phyloP scores from a whole-genome alignment of 2,329 filamentous ascomycete species.

The Ceratocystis cubensis region DNA sequence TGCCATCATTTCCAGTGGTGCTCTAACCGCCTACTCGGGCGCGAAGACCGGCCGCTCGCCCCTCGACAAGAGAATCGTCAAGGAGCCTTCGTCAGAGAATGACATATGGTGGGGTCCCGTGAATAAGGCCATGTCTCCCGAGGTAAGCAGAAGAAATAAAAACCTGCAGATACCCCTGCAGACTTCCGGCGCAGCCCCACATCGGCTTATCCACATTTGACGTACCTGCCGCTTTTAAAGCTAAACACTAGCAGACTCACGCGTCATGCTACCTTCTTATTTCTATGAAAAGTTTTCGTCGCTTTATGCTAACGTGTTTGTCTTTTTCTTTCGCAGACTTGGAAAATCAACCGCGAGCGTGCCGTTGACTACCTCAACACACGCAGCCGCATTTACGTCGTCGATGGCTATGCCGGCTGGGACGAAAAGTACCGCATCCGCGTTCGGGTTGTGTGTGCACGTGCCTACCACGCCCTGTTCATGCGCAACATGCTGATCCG shows the following conservation, averaged over 20 bases:
- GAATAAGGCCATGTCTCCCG: constrained; percentile 95
- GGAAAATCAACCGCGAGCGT: constrained; percentile 98
- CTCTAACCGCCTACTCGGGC: constrained; percentile 92
- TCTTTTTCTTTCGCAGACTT: constrained; percentile 52
- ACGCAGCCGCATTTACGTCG: constrained; percentile 93
- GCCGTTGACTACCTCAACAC: constrained; percentile 99
- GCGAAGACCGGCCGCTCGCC: constrained; percentile 96
- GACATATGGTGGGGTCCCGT: constrained; percentile 99
- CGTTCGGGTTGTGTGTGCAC: constrained; percentile 94
- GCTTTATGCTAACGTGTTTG: neutral
- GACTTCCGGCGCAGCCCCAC: neutral
- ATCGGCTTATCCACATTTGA: constrained; percentile 17
- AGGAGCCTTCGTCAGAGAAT: constrained; percentile 77
- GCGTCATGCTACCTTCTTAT: neutral
- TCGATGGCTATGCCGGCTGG: constrained; percentile 96
- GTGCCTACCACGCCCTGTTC: constrained; percentile 98
- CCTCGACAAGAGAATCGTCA: constrained; percentile 92
- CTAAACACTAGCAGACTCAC: neutral
- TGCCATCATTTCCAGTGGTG: constrained; percentile 90
- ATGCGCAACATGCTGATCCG: constrained; percentile 99
- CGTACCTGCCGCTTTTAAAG: constrained; percentile 8
- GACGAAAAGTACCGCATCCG: constrained; percentile 96
- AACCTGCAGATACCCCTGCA: neutral
- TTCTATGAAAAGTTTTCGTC: neutral
- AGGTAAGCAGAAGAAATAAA: constrained; percentile 47